phyloP scores from a whole-genome alignment of 345 rosid genomes.

The Kernera saxatilis region DNA sequence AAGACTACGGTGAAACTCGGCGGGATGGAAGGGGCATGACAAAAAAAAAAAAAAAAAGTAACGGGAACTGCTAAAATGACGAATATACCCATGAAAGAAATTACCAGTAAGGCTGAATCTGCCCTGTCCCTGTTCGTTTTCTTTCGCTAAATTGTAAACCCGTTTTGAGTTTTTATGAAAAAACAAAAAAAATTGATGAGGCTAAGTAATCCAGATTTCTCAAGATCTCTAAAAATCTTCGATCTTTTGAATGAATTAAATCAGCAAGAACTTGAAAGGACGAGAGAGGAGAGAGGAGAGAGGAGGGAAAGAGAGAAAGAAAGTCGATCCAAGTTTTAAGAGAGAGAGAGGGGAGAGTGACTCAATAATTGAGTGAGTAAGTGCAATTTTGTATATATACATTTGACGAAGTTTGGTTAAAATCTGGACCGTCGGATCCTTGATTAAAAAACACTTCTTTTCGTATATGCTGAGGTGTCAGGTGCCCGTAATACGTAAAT shows the following conservation, averaged over 20 bases:
- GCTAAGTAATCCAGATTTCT: background rate
- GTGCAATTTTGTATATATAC: background rate
- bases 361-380: constrained; percentile 5
- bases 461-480: background rate
- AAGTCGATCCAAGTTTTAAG: background rate
- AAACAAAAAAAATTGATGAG: background rate
- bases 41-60: too few species aligned
- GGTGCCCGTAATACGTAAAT: background rate
- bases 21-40: background rate
- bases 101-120: background rate
- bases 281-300: too few species aligned
- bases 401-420: background rate
- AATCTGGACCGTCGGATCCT: constrained; percentile 10
- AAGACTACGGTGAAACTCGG: background rate
- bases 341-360: background rate
- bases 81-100: background rate
- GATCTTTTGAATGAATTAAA: background rate
- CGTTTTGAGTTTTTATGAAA: too few species aligned
- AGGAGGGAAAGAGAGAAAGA: background rate
- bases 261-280: background rate
- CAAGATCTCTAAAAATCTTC: background rate
- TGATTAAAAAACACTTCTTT: too few species aligned
- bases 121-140: background rate
- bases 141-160: too few species aligned
- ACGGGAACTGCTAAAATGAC: background rate